These are phyloP conservation scores for Reticulascus tulasneorum DNA, from an alignment of 2,329 filamentous ascomycete species.

Conservation along the genomic window DNA sequence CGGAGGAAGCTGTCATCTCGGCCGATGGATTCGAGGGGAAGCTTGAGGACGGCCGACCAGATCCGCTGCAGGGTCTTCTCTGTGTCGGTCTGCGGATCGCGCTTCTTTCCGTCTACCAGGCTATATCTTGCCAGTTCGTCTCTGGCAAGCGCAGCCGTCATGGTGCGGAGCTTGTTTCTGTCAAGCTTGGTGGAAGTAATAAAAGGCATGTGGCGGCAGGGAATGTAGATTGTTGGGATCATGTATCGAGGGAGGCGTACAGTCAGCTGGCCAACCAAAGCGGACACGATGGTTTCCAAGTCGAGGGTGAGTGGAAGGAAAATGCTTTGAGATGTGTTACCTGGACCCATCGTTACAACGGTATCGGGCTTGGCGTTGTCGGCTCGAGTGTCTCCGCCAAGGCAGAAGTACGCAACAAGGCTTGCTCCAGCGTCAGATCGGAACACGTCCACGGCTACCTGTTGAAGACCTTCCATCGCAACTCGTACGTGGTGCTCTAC, in stretches of 20 bases:
- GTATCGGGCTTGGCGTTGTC: slow-evolving; percentile 1
- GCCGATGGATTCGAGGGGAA: slow-evolving; percentile 37
- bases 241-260: slow-evolving; percentile 14
- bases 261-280: not conserved
- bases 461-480: not conserved
- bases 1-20: slow-evolving; percentile 41
- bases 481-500: not conserved
- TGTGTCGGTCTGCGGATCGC: not conserved
- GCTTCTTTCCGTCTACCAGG: not conserved
- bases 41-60: slow-evolving; percentile 32
- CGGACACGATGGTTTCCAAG: not conserved
- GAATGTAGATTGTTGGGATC: slow-evolving; percentile 14
- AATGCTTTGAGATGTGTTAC: not conserved
- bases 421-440: not conserved
- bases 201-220: slow-evolving; percentile 10
- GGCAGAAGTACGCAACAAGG: slow-evolving; percentile 2
- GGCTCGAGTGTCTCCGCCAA: not conserved
- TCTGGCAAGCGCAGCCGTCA: not conserved
- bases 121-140: not conserved
- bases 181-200: slow-evolving; percentile 15
- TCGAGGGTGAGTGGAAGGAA: not conserved
- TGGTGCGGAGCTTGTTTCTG: slow-evolving; percentile 3
- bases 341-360: not conserved
- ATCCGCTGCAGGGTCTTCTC: slow-evolving; percentile 8
- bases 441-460: not conserved